Evolutionary conservation across 2,329 filamentous ascomycete species (phyloP), one percentile per base, ranked within the genome.

Genomic region (Metarhizium guizhouense): DNA sequence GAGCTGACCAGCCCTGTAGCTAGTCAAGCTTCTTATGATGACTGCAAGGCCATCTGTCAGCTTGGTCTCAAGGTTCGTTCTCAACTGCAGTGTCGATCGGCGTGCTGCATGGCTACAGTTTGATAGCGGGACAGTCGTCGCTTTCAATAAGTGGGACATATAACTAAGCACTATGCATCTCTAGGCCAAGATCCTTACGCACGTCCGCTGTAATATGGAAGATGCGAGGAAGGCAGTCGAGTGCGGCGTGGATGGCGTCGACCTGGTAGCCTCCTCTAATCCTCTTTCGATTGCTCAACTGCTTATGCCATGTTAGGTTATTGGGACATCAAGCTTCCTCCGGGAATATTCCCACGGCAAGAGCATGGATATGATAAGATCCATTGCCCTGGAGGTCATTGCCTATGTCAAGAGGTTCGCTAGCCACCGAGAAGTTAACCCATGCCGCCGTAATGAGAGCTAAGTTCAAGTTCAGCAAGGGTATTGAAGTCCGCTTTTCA

Each of bases 1-100:
- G 91, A 96, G 74, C 79, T 96, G 65, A 96, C 92, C 57, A 87
- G 81, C 59, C 92, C 92, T 43, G 89, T 86, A 60, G 87, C 91
- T 54, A 92, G 87, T 14, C 86, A 91, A 75, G 89, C 95, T 75
- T 95, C 90, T 54, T 83, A 86, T 70, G 73, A 77, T 67, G 93
- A 96, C 75, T 96, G 90, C 73, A 87, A 94, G 76, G 85, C 86
- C 56, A 96, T 96, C 68, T 95, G 90, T 87, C 90, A 92, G 80
- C 87, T 96, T 54, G 91, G 91, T 61, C 83, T 96, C 72, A 92
- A 90, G 63, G 59, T 67, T 30, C 18, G n/a, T 29, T 16, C 13
- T 8, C 18, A 11, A 20, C 14, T 32, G 13, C 14, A 45, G n/a
- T 11, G 6, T 43, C n/a, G 18, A 7, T 45, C 13, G 29, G 38